phyloP scores from a whole-genome alignment of 1,139 yeast genomes.

The Sugiyamaella novakii region DNA sequence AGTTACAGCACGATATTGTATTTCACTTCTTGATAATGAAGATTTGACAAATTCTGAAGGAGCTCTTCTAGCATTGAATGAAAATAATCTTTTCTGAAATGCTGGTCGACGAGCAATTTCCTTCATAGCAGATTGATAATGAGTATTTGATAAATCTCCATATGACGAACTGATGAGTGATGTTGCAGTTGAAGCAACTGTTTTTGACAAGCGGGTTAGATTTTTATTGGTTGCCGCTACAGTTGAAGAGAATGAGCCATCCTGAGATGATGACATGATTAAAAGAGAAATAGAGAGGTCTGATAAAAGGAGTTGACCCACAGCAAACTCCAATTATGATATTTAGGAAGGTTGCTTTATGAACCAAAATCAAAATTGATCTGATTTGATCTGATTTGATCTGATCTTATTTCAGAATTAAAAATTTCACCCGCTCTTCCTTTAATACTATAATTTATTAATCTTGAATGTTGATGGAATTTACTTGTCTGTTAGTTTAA shows the following conservation, averaged over 20 bases:
- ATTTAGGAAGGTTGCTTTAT: too few relatives aligned
- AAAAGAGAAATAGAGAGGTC: background rate
- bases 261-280: slow-evolving; percentile 15
- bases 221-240: slow-evolving; percentile 44
- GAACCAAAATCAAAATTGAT: too few relatives aligned
- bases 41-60: slow-evolving; percentile 47
- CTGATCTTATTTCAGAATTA: too few relatives aligned
- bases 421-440: too few relatives aligned
- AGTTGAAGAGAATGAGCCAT: slow-evolving; percentile 39
- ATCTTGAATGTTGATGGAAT: too few relatives aligned
- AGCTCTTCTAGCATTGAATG: slow-evolving; percentile 41
- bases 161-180: slow-evolving; percentile 41
- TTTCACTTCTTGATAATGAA: slow-evolving; percentile 36
- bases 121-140: slow-evolving; percentile 52
- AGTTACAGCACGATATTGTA: slow-evolving; percentile 43
- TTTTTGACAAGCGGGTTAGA: slow-evolving; percentile 42
- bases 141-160: slow-evolving; percentile 46
- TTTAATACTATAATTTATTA: too few relatives aligned
- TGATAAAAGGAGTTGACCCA: too few relatives aligned
- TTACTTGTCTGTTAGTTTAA: too few relatives aligned
- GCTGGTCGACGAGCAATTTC: slow-evolving; percentile 47
- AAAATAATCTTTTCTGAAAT: slow-evolving; percentile 43
- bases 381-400: too few relatives aligned
- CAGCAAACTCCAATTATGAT: too few relatives aligned
- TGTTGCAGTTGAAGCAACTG: slow-evolving; percentile 45